These are phyloP conservation scores for Trichosporon sp. DNA, from an alignment of 1,284 basidiomycete species.

Conservation along the genomic window DNA sequence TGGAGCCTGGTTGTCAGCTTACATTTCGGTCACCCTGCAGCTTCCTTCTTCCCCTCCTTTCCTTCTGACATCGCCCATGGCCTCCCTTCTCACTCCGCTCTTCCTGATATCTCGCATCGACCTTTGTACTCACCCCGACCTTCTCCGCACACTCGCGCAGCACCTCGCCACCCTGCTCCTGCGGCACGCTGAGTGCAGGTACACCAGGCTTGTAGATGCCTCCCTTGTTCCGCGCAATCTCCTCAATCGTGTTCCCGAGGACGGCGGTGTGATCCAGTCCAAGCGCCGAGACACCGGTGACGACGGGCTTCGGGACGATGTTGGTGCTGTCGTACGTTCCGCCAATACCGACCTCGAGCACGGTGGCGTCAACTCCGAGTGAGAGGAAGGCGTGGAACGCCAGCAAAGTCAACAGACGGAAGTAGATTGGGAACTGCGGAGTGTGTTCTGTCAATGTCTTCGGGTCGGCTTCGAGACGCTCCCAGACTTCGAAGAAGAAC, in stretches of 20 bases:
- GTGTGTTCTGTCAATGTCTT: constrained; percentile 58
- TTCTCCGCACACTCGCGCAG: constrained; percentile 63
- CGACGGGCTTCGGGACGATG: constrained; percentile 81
- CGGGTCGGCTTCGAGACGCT: constrained; percentile 66
- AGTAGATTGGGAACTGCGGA: constrained; percentile 72
- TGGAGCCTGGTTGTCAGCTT: constrained; percentile 40
- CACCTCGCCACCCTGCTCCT: constrained; percentile 63
- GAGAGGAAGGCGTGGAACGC: constrained; percentile 86
- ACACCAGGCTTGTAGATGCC: constrained; percentile 92
- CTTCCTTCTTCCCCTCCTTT: too few relatives aligned
- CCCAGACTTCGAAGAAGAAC: constrained; percentile 97
- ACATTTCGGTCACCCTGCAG: too few relatives aligned
- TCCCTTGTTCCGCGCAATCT: constrained; percentile 93
- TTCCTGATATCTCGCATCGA: too few relatives aligned
- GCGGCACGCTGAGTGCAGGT: constrained; percentile 76
- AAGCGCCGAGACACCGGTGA: constrained; percentile 82
- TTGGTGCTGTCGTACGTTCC: constrained; percentile 95
- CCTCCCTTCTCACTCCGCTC: too few relatives aligned
- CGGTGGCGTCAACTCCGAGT: constrained; percentile 68
- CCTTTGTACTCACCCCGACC: constrained; percentile 55
- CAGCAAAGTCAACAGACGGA: constrained; percentile 85
- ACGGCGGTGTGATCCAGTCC: constrained; percentile 92
- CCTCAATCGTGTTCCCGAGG: constrained; percentile 79
- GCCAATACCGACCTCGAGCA: constrained; percentile 96
- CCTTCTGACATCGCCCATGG: too few relatives aligned